These are phyloP conservation scores for Hyphopichia khmerensis DNA, from an alignment of 1,139 yeast species.

Conservation along the genomic window DNA sequence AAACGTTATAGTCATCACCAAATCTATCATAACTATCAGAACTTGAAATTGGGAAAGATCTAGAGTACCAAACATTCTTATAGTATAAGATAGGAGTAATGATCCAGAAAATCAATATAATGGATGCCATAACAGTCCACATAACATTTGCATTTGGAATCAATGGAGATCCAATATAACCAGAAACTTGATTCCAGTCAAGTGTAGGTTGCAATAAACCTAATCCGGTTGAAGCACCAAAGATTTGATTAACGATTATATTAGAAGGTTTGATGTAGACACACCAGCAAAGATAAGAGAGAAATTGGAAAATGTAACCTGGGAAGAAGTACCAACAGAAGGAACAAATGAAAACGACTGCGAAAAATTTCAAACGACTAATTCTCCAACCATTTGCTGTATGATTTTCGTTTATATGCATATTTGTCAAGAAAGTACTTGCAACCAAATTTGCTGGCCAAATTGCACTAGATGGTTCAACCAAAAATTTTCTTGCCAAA, in stretches of 20 bases:
- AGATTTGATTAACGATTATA: conserved; percentile 58
- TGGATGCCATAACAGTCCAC: conserved; percentile 47
- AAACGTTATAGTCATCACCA: conserved; percentile 33
- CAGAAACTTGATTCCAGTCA: conserved; percentile 42
- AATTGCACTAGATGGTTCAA: conserved; percentile 60
- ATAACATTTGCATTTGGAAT: conserved; percentile 64
- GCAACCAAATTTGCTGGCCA: conserved; percentile 64
- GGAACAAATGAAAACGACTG: conserved; percentile 23
- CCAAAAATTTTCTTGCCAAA: conserved; percentile 51
- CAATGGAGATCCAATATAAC: conserved; percentile 63
- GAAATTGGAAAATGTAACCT: conserved; percentile 36
- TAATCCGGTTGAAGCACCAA: conserved; percentile 59
- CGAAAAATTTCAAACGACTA: conserved; percentile 35
- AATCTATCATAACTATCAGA: conserved; percentile 39
- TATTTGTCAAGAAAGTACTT: conserved; percentile 51
- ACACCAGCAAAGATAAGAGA: conserved; percentile 36
- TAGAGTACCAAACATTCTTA: conserved; percentile 43
- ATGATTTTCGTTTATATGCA: conserved; percentile 62
- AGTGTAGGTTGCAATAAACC: conserved; percentile 58
- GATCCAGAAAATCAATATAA: conserved; percentile 44
- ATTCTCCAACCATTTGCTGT: conserved; percentile 45
- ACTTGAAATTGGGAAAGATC: conserved; percentile 43
- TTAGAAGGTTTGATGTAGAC: conserved; percentile 43
- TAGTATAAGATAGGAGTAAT: conserved; percentile 43
- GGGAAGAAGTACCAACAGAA: conserved; percentile 46